Evolutionary conservation across 164 flowering plant species (phyloP), one percentile per base, ranked within the genome.

Genomic region (Nelumbo lutea): DNA sequence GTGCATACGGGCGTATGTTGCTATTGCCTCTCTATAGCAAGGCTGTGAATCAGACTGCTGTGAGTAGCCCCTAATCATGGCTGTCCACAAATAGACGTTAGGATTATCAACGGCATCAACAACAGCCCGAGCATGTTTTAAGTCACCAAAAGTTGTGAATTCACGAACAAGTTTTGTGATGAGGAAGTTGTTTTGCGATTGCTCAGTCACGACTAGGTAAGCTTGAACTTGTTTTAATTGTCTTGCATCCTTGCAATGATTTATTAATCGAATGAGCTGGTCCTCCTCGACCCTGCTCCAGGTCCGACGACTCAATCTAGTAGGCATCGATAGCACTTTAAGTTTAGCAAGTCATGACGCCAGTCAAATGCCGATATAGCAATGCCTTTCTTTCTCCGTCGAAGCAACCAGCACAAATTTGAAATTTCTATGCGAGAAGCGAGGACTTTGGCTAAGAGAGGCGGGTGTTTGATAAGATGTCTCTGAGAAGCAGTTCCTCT

Each of bases 401-500:
- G 75, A 70, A 13, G 83, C 88, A 0, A 84, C 89, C 1, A 27
- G 66, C 11, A 52, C 88, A 1, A 83, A 88, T 75, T 83, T 84
- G 87, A 1, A 83, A 88, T 75, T 83, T 84, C 42, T 87, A 88
- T 57, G 82, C 78, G 0, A 78, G 70, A 2, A 75, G 75, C 51
- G 70, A 53, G 42, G 83, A 81, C 44, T 42, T 82, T 38, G 11
- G 13, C 2, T 78, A 70, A 0, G 86, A 82, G 27, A 65, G 81
- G 62, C 67, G n/a, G 59, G 58, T 82, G 79, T 88, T 88, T 61
- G 86, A 83, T 72, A 80, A 83, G 79, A 86, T 85, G 85, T 58
- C 75, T 62, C 59, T 45, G 68, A 85, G 79, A 71, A 84, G 48
- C 59, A 68, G 70, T 62, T 83, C 72, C 58, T 73, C 82, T 11